Evolutionary conservation across 2,329 filamentous ascomycete species (phyloP).

Genomic region (Pezicula carpinea): DNA sequence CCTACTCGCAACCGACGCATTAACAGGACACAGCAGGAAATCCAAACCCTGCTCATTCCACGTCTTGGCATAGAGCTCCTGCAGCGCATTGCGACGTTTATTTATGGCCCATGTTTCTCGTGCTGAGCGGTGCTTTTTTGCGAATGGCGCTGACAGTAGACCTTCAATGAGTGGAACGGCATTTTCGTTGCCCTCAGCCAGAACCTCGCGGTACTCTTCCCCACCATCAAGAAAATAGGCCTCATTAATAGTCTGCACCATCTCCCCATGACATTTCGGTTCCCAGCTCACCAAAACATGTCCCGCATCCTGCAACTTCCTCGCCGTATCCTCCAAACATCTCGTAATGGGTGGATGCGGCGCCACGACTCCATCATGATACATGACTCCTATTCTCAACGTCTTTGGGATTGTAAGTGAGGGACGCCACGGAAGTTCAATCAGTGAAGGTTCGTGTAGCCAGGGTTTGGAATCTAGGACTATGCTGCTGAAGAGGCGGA

Average conservation of each 20-base stretch:
- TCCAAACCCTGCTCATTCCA: slow-evolving; percentile 14
- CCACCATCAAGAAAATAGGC: slow-evolving; percentile 54
- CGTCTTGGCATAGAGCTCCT: slow-evolving; percentile 10
- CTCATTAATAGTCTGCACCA: background rate
- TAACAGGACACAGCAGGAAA: slow-evolving; percentile 6
- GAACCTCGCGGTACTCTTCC: slow-evolving; percentile 39
- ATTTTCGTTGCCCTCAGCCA: slow-evolving; percentile 51
- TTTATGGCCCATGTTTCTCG: background rate
- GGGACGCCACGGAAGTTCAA: slow-evolving; percentile 57
- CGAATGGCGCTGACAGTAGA: background rate
- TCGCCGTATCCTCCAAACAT: slow-evolving; percentile 44
- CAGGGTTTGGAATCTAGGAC: slow-evolving; percentile 51
- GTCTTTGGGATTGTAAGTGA: background rate
- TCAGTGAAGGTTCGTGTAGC: slow-evolving; percentile 56
- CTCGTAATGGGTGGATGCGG: slow-evolving; percentile 39
- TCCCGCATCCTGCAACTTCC: slow-evolving; percentile 33
- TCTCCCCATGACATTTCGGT: slow-evolving; percentile 22
- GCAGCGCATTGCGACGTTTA: background rate
- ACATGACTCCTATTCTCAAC: slow-evolving; percentile 28
- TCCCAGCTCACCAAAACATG: slow-evolving; percentile 55
- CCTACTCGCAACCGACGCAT: slow-evolving; percentile 3
- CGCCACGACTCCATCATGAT: slow-evolving; percentile 2
- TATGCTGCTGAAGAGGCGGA: slow-evolving; percentile 45
- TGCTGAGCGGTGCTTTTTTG: background rate
- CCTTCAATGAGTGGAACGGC: background rate